Evolutionary conservation across 441 rosid genomes (phyloP).

Genomic region (Rhodomyrtus psidioides): DNA sequence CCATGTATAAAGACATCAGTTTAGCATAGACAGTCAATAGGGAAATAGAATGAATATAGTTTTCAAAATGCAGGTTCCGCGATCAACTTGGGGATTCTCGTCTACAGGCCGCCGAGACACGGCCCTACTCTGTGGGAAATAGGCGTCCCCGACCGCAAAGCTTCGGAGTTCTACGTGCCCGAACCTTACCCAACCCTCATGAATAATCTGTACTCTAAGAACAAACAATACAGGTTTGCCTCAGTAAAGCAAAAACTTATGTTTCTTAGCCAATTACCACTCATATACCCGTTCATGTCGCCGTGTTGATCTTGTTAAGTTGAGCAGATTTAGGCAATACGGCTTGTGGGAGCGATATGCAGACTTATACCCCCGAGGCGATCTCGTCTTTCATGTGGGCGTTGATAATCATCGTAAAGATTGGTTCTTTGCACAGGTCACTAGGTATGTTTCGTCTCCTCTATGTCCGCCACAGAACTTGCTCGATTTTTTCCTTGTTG

Average conservation of each 20-base stretch:
- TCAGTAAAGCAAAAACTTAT: not conserved
- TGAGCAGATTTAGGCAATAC: conserved; percentile 49
- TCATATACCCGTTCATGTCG: not conserved
- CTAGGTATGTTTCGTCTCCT: conserved; percentile 21
- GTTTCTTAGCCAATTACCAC: not conserved
- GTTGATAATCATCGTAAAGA: conserved; percentile 24
- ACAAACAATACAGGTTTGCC: conserved; percentile 24
- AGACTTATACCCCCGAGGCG: conserved; percentile 35
- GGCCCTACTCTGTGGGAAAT: not conserved
- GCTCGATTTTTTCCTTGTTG: not conserved
- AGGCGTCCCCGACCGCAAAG: not conserved
- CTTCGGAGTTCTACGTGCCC: conserved; percentile 2
- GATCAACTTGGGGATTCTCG: not conserved
- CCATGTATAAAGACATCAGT: not conserved
- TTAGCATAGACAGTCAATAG: not conserved
- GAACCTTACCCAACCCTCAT: not conserved
- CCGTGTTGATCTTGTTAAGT: not conserved
- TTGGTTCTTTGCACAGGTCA: conserved; percentile 68
- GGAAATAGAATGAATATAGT: not conserved
- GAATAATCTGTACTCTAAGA: conserved; percentile 12
- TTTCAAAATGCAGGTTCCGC: not conserved
- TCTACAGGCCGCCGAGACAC: not conserved
- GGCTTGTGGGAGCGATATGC: conserved; percentile 57
- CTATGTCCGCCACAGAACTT: not conserved
- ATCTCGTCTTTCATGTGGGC: conserved; percentile 39